phyloP scores from a whole-genome alignment of 306 rosid genomes.

The Cucurbita pepo region DNA sequence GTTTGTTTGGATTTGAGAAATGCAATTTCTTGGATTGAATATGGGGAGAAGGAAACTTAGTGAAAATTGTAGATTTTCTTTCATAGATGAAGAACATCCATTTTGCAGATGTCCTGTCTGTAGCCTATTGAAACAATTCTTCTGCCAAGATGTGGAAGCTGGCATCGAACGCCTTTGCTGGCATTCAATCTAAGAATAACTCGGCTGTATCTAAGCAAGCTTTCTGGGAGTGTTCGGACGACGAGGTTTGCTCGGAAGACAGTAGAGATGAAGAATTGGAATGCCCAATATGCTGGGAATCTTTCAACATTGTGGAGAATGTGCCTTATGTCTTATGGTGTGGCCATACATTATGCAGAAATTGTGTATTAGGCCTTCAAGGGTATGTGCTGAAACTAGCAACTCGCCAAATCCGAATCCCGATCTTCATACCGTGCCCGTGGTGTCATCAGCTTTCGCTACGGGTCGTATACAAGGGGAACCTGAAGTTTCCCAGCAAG shows the following conservation, averaged over 20 bases:
- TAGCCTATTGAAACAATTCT: not conserved
- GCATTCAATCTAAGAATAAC: slow-evolving; percentile 51
- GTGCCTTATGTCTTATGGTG: slow-evolving; percentile 93
- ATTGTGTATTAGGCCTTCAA: slow-evolving; percentile 82
- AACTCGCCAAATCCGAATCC: slow-evolving; percentile 50
- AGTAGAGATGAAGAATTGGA: slow-evolving; percentile 78
- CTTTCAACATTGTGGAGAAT: slow-evolving; percentile 90
- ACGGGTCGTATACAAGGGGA: slow-evolving; percentile 59
- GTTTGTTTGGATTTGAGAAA: not conserved
- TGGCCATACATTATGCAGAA: slow-evolving; percentile 81
- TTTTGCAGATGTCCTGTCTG: not conserved
- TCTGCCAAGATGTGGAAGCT: slow-evolving; percentile 54
- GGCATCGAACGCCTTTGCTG: slow-evolving; percentile 50
- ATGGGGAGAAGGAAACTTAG: not conserved
- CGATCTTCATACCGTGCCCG: slow-evolving; percentile 63
- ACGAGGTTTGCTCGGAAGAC: slow-evolving; percentile 59
- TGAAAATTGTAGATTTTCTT: not conserved
- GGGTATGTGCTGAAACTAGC: slow-evolving; percentile 62
- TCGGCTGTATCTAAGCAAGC: slow-evolving; percentile 21
- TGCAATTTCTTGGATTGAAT: not conserved
- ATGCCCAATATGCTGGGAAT: slow-evolving; percentile 88
- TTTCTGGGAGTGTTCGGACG: slow-evolving; percentile 62
- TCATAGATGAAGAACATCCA: not conserved
- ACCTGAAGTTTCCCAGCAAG: slow-evolving; percentile 64
- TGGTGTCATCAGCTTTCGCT: slow-evolving; percentile 74